Evolutionary conservation across 2,329 filamentous ascomycete species (phyloP).

Genomic region (Chrysosporium keratinophilum): DNA sequence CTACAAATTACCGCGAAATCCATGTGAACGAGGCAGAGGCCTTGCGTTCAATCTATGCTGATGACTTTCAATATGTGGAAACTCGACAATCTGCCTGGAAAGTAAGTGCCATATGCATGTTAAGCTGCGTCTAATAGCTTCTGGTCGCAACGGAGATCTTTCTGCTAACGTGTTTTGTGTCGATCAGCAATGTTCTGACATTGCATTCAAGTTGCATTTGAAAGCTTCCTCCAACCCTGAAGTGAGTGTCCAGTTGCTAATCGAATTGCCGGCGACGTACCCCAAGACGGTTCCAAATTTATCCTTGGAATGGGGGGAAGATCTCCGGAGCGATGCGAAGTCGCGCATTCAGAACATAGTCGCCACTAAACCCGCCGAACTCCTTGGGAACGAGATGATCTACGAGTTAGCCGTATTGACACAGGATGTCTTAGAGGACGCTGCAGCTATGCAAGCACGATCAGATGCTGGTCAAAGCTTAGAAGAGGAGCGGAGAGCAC

Average conservation of each 20-base stretch:
- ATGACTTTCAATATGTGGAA: constrained; percentile 71
- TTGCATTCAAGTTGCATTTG: constrained; percentile 69
- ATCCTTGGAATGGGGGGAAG: constrained; percentile 53
- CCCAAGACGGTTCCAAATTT: constrained; percentile 72
- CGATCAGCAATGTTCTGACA: constrained; percentile 60
- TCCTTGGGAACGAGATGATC: constrained; percentile 56
- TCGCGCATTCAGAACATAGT: constrained; percentile 62
- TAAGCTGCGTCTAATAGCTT: background rate
- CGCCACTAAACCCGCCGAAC: constrained; percentile 55
- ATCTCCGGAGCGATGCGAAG: constrained; percentile 58
- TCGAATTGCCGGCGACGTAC: constrained; percentile 80
- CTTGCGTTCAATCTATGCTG: constrained; percentile 76
- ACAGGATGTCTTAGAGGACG: constrained; percentile 69
- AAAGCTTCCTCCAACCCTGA: constrained; percentile 64
- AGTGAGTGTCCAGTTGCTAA: constrained; percentile 59
- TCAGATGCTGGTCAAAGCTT: constrained; percentile 72
- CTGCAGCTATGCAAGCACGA: constrained; percentile 64
- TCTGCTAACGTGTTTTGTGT: constrained; percentile 10
- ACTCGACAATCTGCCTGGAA: constrained; percentile 70
- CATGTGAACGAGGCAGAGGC: constrained; percentile 83
- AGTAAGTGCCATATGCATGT: constrained; percentile 40
- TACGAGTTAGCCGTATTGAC: constrained; percentile 51
- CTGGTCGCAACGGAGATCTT: background rate
- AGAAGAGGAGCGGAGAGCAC: constrained; percentile 75
- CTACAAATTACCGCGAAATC: constrained; percentile 64